phyloP scores from a whole-genome alignment of 495 filamentous ascomycete genomes.

The Podospora didyma region DNA sequence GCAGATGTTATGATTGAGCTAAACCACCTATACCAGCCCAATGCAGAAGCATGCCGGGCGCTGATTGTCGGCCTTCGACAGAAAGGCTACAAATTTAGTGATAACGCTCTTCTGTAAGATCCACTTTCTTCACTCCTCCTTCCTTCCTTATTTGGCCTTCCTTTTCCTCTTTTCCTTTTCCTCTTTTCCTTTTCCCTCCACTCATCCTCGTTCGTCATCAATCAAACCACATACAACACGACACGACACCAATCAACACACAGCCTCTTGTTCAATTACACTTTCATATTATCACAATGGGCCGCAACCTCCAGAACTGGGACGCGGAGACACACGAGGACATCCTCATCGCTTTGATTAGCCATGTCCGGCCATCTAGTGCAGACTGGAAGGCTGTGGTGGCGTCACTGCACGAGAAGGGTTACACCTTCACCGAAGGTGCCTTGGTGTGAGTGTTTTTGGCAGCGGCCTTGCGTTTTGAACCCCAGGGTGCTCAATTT shows the following conservation, averaged over 20 bases:
- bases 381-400: slow-evolving; percentile 8
- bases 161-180: not conserved
- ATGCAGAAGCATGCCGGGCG: slow-evolving; percentile 9
- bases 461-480: no score
- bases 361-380: slow-evolving; percentile 1
- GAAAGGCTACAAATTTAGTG: slow-evolving; percentile 25
- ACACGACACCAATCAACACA: no score
- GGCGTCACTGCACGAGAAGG: slow-evolving; percentile 4
- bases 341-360: slow-evolving; percentile 17
- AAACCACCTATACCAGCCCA: slow-evolving; percentile 16
- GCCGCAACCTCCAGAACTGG: slow-evolving; percentile 15
- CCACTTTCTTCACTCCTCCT: not conserved
- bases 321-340: slow-evolving; percentile 19
- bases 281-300: slow-evolving; percentile 9
- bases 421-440: slow-evolving; percentile 7
- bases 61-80: slow-evolving; percentile 11
- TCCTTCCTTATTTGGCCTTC: not conserved
- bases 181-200: not conserved
- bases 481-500: not conserved
- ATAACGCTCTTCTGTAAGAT: slow-evolving; percentile 29
- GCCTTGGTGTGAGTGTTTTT: slow-evolving; percentile 17
- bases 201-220: not conserved
- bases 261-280: not conserved
- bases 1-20: slow-evolving; percentile 23
- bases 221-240: not conserved